Evolutionary conservation across 78 protist species (phyloP).

Genomic region (Dictyostelium brefeldianum): DNA sequence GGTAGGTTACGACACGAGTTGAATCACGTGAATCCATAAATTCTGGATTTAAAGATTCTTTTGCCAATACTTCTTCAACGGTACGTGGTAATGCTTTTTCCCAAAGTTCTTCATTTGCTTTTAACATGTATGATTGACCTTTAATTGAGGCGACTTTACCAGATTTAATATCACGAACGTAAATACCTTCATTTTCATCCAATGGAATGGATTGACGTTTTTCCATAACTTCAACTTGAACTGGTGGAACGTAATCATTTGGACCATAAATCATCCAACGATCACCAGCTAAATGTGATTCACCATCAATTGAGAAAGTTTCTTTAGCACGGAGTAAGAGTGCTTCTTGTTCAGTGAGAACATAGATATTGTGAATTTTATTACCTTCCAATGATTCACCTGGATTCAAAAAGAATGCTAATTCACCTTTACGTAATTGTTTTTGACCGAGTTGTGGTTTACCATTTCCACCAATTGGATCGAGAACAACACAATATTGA

Average conservation of each 20-base stretch:
- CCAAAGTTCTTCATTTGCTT: conserved; percentile 94
- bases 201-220: conserved; percentile 93
- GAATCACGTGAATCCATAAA: conserved; percentile 79
- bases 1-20: conserved; percentile 90
- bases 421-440: conserved; percentile 89
- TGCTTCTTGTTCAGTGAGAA: conserved; percentile 94
- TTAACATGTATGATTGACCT: conserved; percentile 92
- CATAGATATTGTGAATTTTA: conserved; percentile 71
- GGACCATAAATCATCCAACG: conserved; percentile 96
- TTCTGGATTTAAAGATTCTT: conserved; percentile 66
- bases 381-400: conserved; percentile 90
- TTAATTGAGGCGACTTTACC: conserved; percentile 88
- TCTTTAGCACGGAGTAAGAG: conserved; percentile 90
- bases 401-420: conserved; percentile 92
- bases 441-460: conserved; percentile 87
- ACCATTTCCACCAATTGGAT: conserved; percentile 89
- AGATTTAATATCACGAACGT: conserved; percentile 91
- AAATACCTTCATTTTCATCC: conserved; percentile 96
- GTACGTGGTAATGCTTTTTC: conserved; percentile 88
- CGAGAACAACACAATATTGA: conserved; percentile 94
- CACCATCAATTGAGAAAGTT: conserved; percentile 72
- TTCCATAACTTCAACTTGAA: conserved; percentile 89
- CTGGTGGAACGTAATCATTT: conserved; percentile 93
- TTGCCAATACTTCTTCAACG: conserved; percentile 93
- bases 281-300: conserved; percentile 92